phyloP scores from a whole-genome alignment of 2,329 filamentous ascomycete species.

The Diaporthe helianthi region DNA sequence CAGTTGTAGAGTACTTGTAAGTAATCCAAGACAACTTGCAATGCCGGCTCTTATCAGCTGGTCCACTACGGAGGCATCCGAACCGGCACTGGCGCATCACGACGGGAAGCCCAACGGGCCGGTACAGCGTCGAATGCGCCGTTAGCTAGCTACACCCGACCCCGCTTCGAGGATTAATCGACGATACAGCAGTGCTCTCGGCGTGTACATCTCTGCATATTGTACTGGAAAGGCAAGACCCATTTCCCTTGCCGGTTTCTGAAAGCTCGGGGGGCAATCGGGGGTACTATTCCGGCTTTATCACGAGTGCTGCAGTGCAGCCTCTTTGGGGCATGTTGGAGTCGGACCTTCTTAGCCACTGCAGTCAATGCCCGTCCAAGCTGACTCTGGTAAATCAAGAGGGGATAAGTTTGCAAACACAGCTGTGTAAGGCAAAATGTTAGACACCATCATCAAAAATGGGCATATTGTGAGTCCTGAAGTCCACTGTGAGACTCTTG shows the following conservation, averaged over 20 bases:
- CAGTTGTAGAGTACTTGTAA: too few relatives aligned
- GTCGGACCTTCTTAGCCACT: too few relatives aligned
- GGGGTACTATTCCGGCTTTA: neutral
- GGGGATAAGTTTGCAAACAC: too few relatives aligned
- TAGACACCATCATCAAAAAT: constrained; percentile 39
- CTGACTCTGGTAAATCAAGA: too few relatives aligned
- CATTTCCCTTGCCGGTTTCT: neutral
- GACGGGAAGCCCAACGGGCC: constrained; percentile 7
- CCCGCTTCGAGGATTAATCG: constrained; percentile 9
- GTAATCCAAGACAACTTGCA: neutral
- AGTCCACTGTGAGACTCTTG: neutral
- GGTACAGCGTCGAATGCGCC: constrained; percentile 4
- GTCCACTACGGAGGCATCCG: neutral
- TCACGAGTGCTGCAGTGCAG: neutral
- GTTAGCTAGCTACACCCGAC: constrained; percentile 9
- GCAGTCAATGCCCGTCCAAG: too few relatives aligned
- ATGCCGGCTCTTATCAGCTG: constrained; percentile 24
- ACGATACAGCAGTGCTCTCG: neutral
- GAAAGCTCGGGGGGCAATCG: neutral
- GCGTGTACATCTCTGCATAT: neutral
- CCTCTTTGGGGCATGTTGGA: neutral
- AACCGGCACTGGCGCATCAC: constrained; percentile 9
- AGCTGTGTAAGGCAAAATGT: constrained; percentile 19
- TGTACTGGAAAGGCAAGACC: neutral
- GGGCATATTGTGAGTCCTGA: constrained; percentile 41